Percentiles rank a stretch among this genome's conserved stretches.
phyloP scores from a whole-genome alignment of 2,329 filamentous ascomycete genomes.

The Trichoderma sp. region DNA sequence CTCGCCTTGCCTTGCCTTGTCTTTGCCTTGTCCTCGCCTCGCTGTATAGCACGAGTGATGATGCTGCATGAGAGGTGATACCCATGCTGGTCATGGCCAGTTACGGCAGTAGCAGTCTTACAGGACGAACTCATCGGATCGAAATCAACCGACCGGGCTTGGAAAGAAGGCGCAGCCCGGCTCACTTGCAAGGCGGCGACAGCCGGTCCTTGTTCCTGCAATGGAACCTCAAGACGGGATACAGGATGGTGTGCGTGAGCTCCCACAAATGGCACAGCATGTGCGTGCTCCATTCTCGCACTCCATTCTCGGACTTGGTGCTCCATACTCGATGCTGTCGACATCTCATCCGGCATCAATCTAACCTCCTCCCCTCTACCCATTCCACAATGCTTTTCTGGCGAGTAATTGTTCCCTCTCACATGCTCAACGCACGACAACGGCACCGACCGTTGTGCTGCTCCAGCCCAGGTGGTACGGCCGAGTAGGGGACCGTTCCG shows the following conservation, averaged over 20 bases:
- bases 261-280: neutral
- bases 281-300: neutral
- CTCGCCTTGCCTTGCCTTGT: neutral
- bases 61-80: neutral
- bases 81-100: neutral
- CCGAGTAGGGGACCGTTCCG: conserved; percentile 16
- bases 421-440: neutral
- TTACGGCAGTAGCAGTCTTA: neutral
- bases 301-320: neutral
- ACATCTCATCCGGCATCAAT: neutral
- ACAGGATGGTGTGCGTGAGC: neutral
- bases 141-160: conserved; percentile 1
- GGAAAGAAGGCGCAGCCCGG: conserved; percentile 5
- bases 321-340: neutral
- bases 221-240: conserved; percentile 6
- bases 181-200: conserved; percentile 5
- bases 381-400: neutral
- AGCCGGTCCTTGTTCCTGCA: conserved; percentile 12
- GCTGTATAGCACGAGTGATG: neutral
- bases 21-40: neutral
- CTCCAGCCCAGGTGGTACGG: neutral
- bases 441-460: neutral
- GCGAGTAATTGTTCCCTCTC: neutral
- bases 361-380: neutral
- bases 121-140: neutral